These are phyloP conservation scores for Aspergillus costaricaensis DNA, from an alignment of 2,329 filamentous ascomycete species.

Conservation along the genomic window DNA sequence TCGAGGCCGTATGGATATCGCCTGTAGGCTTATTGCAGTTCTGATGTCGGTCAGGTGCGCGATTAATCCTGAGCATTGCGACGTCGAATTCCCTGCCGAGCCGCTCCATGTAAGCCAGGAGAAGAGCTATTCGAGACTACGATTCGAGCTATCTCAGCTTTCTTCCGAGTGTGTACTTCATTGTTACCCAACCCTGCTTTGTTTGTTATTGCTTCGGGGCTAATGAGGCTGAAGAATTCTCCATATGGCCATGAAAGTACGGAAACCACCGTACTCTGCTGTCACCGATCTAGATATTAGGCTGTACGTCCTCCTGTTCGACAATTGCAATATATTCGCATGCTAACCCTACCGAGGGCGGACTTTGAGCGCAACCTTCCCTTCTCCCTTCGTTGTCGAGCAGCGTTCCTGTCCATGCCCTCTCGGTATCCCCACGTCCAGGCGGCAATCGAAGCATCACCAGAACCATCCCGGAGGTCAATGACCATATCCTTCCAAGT, in stretches of 20 bases:
- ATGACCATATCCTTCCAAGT: slow-evolving; percentile 8
- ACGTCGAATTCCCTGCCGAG: slow-evolving; percentile 3
- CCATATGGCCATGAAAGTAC: slow-evolving; percentile 6
- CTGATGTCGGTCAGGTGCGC: background rate
- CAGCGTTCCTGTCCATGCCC: background rate
- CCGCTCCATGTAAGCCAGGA: background rate
- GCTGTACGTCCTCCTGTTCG: background rate
- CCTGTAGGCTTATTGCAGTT: background rate
- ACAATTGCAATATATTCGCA: background rate
- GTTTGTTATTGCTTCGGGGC: background rate
- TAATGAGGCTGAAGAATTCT: background rate
- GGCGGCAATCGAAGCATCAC: slow-evolving; percentile 2
- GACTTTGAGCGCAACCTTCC: slow-evolving; percentile 4
- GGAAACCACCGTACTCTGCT: slow-evolving; percentile 3
- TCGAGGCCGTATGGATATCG: background rate
- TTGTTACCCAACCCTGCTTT: no score
- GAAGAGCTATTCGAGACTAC: slow-evolving; percentile 3
- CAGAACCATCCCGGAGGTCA: background rate
- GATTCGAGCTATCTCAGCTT: slow-evolving; percentile 3
- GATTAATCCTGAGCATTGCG: slow-evolving; percentile 7
- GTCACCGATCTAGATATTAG: background rate
- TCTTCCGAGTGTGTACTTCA: slow-evolving; percentile 3
- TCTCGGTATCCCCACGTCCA: slow-evolving; percentile 3
- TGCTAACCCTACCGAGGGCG: background rate
- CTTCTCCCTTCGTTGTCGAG: slow-evolving; percentile 2